These are phyloP conservation scores for Oenanthe javanica DNA, from an alignment of 140 eudicot genomes.

Conservation along the genomic window DNA sequence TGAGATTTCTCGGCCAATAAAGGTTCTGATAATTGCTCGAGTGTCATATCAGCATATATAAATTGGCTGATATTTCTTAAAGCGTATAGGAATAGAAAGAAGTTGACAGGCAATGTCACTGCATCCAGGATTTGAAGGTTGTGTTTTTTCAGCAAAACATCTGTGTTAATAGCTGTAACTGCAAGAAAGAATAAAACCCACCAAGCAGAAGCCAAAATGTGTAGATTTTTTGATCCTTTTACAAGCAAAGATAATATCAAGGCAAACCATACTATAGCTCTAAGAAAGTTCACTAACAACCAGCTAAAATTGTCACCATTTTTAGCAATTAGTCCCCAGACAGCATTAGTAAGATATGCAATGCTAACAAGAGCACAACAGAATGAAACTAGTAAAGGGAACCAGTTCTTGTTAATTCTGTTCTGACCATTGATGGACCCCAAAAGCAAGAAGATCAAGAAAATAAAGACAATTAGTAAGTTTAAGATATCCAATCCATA, in stretches of 20 bases:
- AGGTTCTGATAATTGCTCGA: conserved; percentile 27
- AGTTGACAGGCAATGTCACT: conserved; percentile 44
- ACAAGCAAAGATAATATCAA: conserved; percentile 33
- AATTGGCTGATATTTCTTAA: conserved; percentile 22
- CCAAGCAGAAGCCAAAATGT: conserved; percentile 41
- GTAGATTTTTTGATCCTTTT: conserved; percentile 30
- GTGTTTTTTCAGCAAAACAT: conserved; percentile 19
- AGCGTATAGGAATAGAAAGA: conserved; percentile 45
- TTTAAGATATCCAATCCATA: conserved; percentile 32
- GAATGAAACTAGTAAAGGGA: conserved; percentile 19
- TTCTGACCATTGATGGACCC: conserved; percentile 6
- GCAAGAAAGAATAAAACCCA: conserved; percentile 45
- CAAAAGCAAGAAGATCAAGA: conserved; percentile 23
- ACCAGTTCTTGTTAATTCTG: conserved; percentile 23
- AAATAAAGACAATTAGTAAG: conserved; percentile 24
- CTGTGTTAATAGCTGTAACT: conserved; percentile 25
- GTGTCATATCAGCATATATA: background rate
- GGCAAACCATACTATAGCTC: conserved; percentile 39
- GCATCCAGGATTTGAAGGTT: conserved; percentile 23
- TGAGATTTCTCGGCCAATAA: conserved; percentile 24
- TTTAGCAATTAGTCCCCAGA: conserved; percentile 23
- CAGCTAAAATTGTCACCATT: conserved; percentile 20
- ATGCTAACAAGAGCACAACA: conserved; percentile 33
- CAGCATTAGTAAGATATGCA: conserved; percentile 24
- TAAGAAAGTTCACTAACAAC: conserved; percentile 13